Evolutionary conservation across 345 rosid genomes (phyloP), one percentile per base, ranked within the genome.

Genomic region (Carallia pectinifolia): DNA sequence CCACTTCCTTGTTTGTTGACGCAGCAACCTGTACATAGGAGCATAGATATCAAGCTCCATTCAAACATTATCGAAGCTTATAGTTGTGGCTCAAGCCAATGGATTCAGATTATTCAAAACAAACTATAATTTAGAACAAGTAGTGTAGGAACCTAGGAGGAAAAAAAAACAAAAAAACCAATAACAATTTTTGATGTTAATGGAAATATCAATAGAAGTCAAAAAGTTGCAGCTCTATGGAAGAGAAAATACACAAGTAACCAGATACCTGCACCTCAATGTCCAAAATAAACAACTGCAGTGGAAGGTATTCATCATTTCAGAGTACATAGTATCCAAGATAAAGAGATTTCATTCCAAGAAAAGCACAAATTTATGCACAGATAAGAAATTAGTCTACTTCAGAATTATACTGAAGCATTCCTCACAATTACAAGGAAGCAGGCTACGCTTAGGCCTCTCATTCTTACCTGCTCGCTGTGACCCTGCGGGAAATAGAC

Each of bases 401-500:
- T 67, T 54, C 59, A 55, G 59, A 55, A 55, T 19, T 27, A 55
- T 55, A 44, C 50, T 44, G 3, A 4, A 55, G 31, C 59, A 27
- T n/a, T 55, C 30, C 19, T 17, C 55, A 61, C 56, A n/a, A 59
- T 18, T 18, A 56, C 23, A 44, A 29, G 4, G 31, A 53, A 64
- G 40, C 67, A 58, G 54, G 53, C 23, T 37, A 61, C 58, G 55
- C 19, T 33, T 36, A 38, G 73, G 59, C 19, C 55, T 69, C 34
- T 61, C 7, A 68, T 17, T 73, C 87, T 54, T 52, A 81, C 99
- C 97, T 96, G 99, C 83, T 96, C 99, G 36, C 99, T 92, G 72
- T 96, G 99, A 72, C 99, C 99, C 79, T 92, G 99, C 7, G 99
- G 93, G 68, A 96, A 96, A 81, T 96, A 96, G 62, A 96, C 99